Evolutionary conservation across 2,329 filamentous ascomycete genomes (phyloP), one percentile per base, ranked within the genome.

Genomic region (Mycosphaerella arachidis): DNA sequence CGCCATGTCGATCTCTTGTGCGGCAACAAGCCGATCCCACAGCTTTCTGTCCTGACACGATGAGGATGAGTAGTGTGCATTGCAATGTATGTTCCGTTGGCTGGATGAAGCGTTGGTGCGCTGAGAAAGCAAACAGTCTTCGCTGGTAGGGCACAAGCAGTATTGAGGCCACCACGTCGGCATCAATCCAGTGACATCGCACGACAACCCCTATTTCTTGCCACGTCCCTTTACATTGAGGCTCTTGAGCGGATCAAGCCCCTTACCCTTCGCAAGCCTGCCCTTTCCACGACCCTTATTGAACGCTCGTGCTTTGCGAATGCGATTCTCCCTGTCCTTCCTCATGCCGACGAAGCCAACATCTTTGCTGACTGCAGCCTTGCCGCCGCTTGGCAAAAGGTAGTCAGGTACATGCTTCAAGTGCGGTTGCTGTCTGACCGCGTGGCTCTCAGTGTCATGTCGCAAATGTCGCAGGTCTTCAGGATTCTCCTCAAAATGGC

Each of bases 401-500:
- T 99, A 99, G 51, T 97, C 92, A 0, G 94, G 94, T 1, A 99
- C 90, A 74, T 97, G 91, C 76, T 91, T 95, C 65, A 99, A 79
- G 79, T 99, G 94, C 7, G 89, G 84, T 76, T 97, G 92, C 50
- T 92, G 86, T 60, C 90, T 82, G 13, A 92, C 91, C 27, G 92
- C 87, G 61, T 92, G 84, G 58, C 96, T 81, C 74, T 97, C 93
- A 40, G 87, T 88, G 72, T 99, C 94, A 72, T 99, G 94, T 29
- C 93, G 85, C 66, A 97, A 80, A 72, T 96, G 91, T 40, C 86
- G 85, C 65, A 97, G 78, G 72, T 97, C 93, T 33, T 88, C 86
- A 0, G 94, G 94, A 73, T 99, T 97, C 75, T 99, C 94, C 73
- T 97, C 94, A 71, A 97, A 99, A 79, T 97, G 91, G 55, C 92